Percentiles rank a stretch among this genome's conserved stretches.
These are phyloP conservation scores for Aphelidium insulamus DNA, from an alignment of 371 early-diverging fungal genomes.

Conservation along the genomic window DNA sequence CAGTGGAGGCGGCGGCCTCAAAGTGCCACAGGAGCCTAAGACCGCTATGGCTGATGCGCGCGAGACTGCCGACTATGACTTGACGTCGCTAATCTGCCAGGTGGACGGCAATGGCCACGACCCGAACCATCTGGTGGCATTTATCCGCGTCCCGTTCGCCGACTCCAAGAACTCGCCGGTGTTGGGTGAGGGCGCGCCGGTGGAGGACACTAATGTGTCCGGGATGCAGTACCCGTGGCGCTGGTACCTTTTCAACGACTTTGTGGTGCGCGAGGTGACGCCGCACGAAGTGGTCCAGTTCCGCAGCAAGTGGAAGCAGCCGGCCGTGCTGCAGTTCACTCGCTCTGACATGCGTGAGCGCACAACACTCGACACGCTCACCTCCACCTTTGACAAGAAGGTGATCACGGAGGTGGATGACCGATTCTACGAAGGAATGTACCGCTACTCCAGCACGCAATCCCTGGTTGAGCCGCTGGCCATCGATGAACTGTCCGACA, in stretches of 20 bases:
- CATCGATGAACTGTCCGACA: slow-evolving; percentile 5
- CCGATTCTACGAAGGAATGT: too few relatives aligned
- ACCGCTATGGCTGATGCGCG: too few relatives aligned
- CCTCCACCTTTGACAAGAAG: too few relatives aligned
- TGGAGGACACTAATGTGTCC: too few relatives aligned
- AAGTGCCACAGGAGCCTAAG: too few relatives aligned
- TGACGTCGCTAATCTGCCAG: neutral
- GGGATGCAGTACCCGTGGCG: too few relatives aligned
- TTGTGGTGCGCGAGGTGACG: slow-evolving; percentile 51
- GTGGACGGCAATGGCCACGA: neutral
- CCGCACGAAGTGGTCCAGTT: slow-evolving; percentile 40
- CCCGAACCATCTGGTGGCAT: neutral
- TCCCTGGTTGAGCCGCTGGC: slow-evolving; percentile 5
- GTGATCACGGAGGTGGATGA: neutral
- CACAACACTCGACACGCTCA: slow-evolving; percentile 3
- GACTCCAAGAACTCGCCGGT: too few relatives aligned
- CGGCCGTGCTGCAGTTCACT: slow-evolving; percentile 45
- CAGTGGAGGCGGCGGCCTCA: neutral
- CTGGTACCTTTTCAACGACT: slow-evolving; percentile 88
- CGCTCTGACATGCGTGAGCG: slow-evolving; percentile 18
- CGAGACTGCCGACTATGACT: neutral
- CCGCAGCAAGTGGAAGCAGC: slow-evolving; percentile 49
- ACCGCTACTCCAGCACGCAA: slow-evolving; percentile 2
- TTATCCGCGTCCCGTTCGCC: too few relatives aligned
- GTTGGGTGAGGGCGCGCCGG: too few relatives aligned